Conservation (phyloP, 192 early-diverging fungal species). For the Chytriomyces confervae region DNA sequence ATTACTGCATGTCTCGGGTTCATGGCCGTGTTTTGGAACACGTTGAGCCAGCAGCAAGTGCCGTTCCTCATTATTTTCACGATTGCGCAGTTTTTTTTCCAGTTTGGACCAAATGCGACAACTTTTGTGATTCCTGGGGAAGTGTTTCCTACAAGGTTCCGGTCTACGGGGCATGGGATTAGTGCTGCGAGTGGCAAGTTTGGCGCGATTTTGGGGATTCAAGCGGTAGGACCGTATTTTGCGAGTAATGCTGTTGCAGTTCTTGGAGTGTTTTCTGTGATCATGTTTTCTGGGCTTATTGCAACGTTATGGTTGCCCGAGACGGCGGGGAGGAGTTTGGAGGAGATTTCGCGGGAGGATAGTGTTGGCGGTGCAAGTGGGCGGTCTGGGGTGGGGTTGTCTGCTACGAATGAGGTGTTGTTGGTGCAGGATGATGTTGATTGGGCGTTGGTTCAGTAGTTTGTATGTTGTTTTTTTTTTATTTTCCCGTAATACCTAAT, state of each 20-base stretch:
- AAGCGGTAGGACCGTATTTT: constrained; percentile 55
- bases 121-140: too few species aligned
- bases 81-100: constrained; percentile 34
- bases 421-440: too few species aligned
- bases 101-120: too few species aligned
- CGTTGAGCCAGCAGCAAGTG: constrained; percentile 1
- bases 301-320: constrained; percentile 54
- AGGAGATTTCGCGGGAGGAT: constrained; percentile 9
- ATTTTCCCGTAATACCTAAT: too few species aligned
- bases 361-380: neutral
- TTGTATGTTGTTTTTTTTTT: too few species aligned
- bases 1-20: constrained; percentile 72
- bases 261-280: constrained; percentile 69
- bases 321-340: constrained; percentile 2
- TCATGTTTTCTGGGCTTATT: constrained; percentile 57
- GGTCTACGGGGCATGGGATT: constrained; percentile 73
- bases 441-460: too few species aligned
- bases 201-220: constrained; percentile 64
- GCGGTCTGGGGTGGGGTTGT: too few species aligned
- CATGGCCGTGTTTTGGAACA: constrained; percentile 20
- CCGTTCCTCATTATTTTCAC: constrained; percentile 66
- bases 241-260: constrained; percentile 39
- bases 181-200: constrained; percentile 71
- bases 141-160: constrained; percentile 42
- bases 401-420: too few species aligned